These are phyloP conservation scores for Thielaviopsis ethacetica DNA, from an alignment of 2,329 filamentous ascomycete species.

Conservation along the genomic window DNA sequence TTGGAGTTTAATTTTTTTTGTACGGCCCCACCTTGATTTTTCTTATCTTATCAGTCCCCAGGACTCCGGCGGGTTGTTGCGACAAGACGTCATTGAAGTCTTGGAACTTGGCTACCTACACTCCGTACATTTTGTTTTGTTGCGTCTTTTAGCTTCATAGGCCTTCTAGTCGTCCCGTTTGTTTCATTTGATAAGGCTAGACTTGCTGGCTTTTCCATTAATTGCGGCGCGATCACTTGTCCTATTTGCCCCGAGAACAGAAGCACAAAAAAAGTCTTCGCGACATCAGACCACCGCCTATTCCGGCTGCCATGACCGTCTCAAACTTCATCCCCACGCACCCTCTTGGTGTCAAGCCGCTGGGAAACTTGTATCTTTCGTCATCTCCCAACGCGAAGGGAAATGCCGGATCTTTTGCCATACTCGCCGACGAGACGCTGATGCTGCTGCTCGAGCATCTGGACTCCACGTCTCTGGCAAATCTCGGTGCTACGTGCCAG, in stretches of 20 bases:
- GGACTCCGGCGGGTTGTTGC: neutral
- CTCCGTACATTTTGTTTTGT: neutral
- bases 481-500: slow-evolving; percentile 62
- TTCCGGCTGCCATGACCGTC: neutral
- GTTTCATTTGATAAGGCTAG: too few species aligned
- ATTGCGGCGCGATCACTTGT: too few species aligned
- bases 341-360: slow-evolving; percentile 69
- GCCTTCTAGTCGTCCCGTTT: neutral
- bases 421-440: slow-evolving; percentile 67
- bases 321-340: slow-evolving; percentile 50
- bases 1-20: neutral
- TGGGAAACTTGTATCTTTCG: slow-evolving; percentile 65
- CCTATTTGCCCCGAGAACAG: neutral
- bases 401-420: slow-evolving; percentile 45
- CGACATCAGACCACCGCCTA: neutral
- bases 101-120: neutral
- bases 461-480: slow-evolving; percentile 43
- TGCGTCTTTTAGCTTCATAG: neutral
- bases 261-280: neutral
- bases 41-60: neutral
- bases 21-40: neutral
- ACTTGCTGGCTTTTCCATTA: neutral
- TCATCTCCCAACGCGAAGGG: slow-evolving; percentile 13
- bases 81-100: neutral
- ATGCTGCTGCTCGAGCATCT: slow-evolving; percentile 60